Percentiles rank a stretch among this genome's conserved stretches.
phyloP scores from a whole-genome alignment of 2,329 filamentous ascomycete genomes.

The Elsinoe arachidis region DNA sequence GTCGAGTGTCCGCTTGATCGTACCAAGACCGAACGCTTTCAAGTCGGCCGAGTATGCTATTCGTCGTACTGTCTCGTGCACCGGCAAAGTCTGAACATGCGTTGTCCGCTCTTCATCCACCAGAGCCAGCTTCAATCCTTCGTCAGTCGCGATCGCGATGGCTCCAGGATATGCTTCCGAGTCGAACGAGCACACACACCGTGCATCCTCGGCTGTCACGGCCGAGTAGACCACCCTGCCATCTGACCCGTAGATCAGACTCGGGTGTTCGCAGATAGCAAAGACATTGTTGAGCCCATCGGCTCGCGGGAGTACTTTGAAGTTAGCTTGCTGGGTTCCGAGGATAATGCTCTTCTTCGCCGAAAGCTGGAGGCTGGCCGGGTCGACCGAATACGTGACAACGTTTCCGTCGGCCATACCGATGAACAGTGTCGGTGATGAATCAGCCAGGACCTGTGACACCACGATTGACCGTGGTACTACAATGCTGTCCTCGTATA shows the following conservation, averaged over 20 bases:
- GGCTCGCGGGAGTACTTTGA: constrained; percentile 66
- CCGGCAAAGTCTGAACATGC: constrained; percentile 70
- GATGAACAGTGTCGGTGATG: constrained; percentile 70
- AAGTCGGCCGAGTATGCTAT: constrained; percentile 75
- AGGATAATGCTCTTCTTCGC: constrained; percentile 73
- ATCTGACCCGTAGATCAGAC: constrained; percentile 82
- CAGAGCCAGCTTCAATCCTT: constrained; percentile 66
- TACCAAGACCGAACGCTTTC: constrained; percentile 78
- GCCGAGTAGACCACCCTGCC: constrained; percentile 86
- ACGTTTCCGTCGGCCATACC: constrained; percentile 90
- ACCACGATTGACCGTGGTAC: constrained; percentile 77
- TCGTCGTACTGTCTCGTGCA: constrained; percentile 75
- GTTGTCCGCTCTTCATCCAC: constrained; percentile 81
- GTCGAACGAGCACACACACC: constrained; percentile 74
- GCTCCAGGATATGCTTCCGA: constrained; percentile 70
- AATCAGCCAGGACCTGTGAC: constrained; percentile 60
- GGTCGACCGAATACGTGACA: constrained; percentile 68
- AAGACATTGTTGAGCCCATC: constrained; percentile 71
- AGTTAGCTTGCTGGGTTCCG: constrained; percentile 73
- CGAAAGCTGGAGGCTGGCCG: constrained; percentile 53
- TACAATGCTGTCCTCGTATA: constrained; percentile 57
- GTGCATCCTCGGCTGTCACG: constrained; percentile 79
- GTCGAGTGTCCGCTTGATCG: constrained; percentile 64
- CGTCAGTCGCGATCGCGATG: constrained; percentile 69
- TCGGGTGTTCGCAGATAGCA: constrained; percentile 88